Evolutionary conservation across 1,284 basidiomycete genomes (phyloP), one percentile per base, ranked within the genome.

Genomic region (Phlebopus sp.): DNA sequence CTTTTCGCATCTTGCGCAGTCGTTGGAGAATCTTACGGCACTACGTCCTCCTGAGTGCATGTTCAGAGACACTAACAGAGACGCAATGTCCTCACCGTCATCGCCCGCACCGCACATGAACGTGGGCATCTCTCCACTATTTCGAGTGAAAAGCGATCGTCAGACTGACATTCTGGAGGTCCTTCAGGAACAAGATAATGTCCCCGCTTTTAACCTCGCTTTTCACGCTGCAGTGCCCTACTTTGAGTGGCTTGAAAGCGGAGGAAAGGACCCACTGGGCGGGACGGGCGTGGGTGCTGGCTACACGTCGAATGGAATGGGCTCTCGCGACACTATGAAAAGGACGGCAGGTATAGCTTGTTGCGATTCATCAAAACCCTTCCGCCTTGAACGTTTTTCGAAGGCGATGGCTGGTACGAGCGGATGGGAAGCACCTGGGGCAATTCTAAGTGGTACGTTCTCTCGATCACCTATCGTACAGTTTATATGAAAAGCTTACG

Each of bases 381-480:
- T 75, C 47, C 69, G 84, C 44, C 67, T 86, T 47, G 74, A 77
- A 52, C 70, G 84, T 29, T 88, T 87, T 54, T 85, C 84, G 15
- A 78, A 77, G 42, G 83, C 84, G 5, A 88, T 88, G 85, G 75
- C 73, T 6, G 83, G 81, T 13, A 83, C 83, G 9, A 73, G 72
- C 21, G 75, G 74, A 2, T 85, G 82, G 83, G 83, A 86, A 66
- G 74, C 70, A 7, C 79, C 75, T 23, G 78, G 77, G 21, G 77
- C 78, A 3, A 74, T 81, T 32, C 60, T 81, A 38, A 71, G 69
- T 37, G 79, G 83, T 82, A 43, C 21, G 73, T 59, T 35, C 46
- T 41, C 9, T 42, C 21, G 37, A 25, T 23, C 19, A 6, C 17
- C n/a, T 40, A n/a, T 25, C 11, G 5, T 35, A 15, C 18, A 2